Conservation (phyloP, 768 basidiomycete genomes). For the Mycena chlorophos region DNA sequence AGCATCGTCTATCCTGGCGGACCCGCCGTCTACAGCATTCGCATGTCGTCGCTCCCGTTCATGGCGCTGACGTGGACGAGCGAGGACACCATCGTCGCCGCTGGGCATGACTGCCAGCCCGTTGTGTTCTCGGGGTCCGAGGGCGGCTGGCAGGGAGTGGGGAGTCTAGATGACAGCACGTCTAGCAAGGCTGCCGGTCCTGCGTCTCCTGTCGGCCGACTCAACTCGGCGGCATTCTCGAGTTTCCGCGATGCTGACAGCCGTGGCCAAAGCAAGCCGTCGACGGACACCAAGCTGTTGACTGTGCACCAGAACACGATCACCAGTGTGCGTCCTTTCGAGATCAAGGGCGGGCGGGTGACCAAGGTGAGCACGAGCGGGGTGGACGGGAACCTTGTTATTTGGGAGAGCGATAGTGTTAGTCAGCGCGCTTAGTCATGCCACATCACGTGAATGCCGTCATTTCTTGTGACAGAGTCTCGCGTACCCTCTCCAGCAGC, state of each 20-base stretch:
- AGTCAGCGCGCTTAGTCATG: conserved; percentile 42
- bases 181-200: conserved; percentile 45
- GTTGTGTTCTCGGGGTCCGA: conserved; percentile 77
- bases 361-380: conserved; percentile 85
- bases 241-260: conserved; percentile 91
- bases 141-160: conserved; percentile 75
- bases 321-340: conserved; percentile 83
- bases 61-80: conserved; percentile 85
- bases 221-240: conserved; percentile 93
- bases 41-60: conserved; percentile 75
- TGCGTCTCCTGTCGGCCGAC: conserved; percentile 59
- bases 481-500: conserved; percentile 11
- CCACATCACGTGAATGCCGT: conserved; percentile 52
- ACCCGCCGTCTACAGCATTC: conserved; percentile 70
- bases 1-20: conserved; percentile 88
- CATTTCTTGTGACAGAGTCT: conserved; percentile 32
- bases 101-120: conserved; percentile 98
- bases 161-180: conserved; percentile 84
- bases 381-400: conserved; percentile 88
- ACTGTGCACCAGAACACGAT: conserved; percentile 99
- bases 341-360: conserved; percentile 56
- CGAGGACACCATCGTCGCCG: conserved; percentile 82
- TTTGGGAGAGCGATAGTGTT: conserved; percentile 80
- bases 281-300: conserved; percentile 68
- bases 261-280: conserved; percentile 50